phyloP scores from a whole-genome alignment of 225 moss, liverwort and hornwort species.

The Marchantia polymorpha region DNA sequence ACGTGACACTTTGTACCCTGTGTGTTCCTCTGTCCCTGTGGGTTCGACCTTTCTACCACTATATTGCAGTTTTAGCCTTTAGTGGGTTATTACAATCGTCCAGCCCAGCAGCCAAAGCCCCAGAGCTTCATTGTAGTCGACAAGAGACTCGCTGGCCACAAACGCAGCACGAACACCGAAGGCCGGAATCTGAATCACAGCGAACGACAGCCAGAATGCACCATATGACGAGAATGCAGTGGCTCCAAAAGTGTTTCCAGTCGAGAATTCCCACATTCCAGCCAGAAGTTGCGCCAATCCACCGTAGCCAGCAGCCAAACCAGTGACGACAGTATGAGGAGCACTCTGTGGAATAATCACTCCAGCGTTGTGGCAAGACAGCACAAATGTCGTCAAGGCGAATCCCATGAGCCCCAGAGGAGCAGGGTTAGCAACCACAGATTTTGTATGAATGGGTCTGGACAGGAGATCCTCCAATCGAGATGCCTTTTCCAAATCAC shows the following conservation, averaged over 20 bases:
- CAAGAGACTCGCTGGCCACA: neutral
- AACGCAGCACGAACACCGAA: slow-evolving; percentile 5
- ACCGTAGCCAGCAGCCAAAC: slow-evolving; percentile 63
- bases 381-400: slow-evolving; percentile 55
- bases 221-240: slow-evolving; percentile 63
- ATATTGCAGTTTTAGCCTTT: no score
- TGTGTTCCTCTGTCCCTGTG: no score
- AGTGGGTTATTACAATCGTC: no score
- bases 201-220: slow-evolving; percentile 65
- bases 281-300: slow-evolving; percentile 52
- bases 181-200: slow-evolving; percentile 47
- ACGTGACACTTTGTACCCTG: no score
- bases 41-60: no score
- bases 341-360: slow-evolving; percentile 31
- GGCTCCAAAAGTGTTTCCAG: slow-evolving; percentile 63
- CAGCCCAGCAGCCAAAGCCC: slow-evolving; percentile 52
- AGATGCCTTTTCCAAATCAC: no score
- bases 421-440: slow-evolving; percentile 47
- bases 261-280: slow-evolving; percentile 73
- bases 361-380: slow-evolving; percentile 59
- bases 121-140: slow-evolving; percentile 13
- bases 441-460: no score
- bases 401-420: slow-evolving; percentile 61
- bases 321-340: slow-evolving; percentile 40
- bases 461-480: no score